Evolutionary conservation across 257 asterid species (phyloP), one percentile per base, ranked within the genome.

Genomic region (Dorcoceras hygrometricum): DNA sequence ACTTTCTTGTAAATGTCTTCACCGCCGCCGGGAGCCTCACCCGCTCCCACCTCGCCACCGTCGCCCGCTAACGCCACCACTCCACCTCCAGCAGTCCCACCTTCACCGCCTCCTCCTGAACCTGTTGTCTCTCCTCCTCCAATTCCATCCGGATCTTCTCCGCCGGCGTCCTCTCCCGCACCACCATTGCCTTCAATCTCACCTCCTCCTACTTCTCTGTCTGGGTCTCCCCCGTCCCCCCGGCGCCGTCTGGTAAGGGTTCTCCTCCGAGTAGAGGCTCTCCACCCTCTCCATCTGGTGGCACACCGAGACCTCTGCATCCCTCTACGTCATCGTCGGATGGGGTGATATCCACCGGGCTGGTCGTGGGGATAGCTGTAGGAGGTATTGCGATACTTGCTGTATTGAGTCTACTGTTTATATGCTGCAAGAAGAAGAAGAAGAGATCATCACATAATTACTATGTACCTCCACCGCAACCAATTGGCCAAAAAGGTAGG

Each of bases 401-500:
- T 28, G 50, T 84, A 54, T 16, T 87, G 65, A 82, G 87, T 62
- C 24, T 84, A 62, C 31, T 87, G 60, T 82, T 70, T 61, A 46
- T 87, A 5, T 81, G 73, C 69, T 90, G 88, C 69, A 85, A 71
- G 79, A 90, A 79, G 83, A 89, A 82, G 75, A 87, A 68, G 80
- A 84, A 87, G 76, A 82, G 97, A 76, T 61, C 67, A 0, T 68
- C 73, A 6, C 70, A 79, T 19, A 77, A 75, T 48, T 79, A 78
- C 73, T 68, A 81, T 71, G 67, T 63, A 22, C 86, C 89, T 46
- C 95, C 88, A 0, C 94, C 86, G 1, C 71, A 79, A 26, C 83
- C 90, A 11, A 83, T 75, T 4, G 88, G 80, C 9, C 78, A 69
- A 65, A 90, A 87, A 86, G 96, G 97, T 86, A 69, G 96, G 97